Evolutionary conservation across 2,329 filamentous ascomycete genomes (phyloP).

Genomic region (Microdochium paspali): DNA sequence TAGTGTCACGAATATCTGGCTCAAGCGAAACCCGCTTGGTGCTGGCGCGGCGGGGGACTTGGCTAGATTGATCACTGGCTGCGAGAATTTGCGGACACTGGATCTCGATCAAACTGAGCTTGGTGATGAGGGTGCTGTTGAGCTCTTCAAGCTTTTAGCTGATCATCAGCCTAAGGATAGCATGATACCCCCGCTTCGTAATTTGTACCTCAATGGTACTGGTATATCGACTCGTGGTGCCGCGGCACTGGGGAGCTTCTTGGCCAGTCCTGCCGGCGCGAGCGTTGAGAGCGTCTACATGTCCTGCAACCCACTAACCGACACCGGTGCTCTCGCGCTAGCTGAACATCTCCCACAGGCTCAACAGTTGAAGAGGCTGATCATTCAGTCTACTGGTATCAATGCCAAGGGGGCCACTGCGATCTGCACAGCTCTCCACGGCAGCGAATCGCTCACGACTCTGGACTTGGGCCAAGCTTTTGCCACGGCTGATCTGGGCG

Average conservation of each 20-base stretch:
- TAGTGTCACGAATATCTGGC: conserved; percentile 38
- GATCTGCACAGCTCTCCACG: conserved; percentile 24
- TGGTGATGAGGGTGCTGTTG: conserved; percentile 32
- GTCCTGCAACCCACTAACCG: conserved; percentile 26
- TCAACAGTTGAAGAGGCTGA: conserved; percentile 23
- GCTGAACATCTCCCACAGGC: conserved; percentile 20
- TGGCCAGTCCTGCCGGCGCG: conserved; percentile 20
- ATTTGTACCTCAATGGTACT: conserved; percentile 26
- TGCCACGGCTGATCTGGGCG: conserved; percentile 32
- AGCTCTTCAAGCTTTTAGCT: conserved; percentile 29
- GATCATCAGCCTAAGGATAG: conserved; percentile 13
- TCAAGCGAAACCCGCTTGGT: conserved; percentile 43
- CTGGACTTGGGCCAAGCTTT: conserved; percentile 36
- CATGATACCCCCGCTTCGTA: conserved; percentile 18
- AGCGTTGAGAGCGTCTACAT: conserved; percentile 17
- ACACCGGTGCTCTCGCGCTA: conserved; percentile 19
- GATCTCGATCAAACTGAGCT: conserved; percentile 45
- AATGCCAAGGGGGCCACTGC: conserved; percentile 26
- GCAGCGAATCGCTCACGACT: conserved; percentile 23
- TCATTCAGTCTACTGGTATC: conserved; percentile 33
- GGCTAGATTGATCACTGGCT: conserved; percentile 31
- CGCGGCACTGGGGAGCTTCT: conserved; percentile 20
- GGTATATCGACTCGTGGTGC: conserved; percentile 21
- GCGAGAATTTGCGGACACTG: conserved; percentile 33
- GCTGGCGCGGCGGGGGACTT: conserved; percentile 26